These are phyloP conservation scores for Metarhizium rileyi DNA, from an alignment of 2,329 filamentous ascomycete genomes.

Conservation along the genomic window DNA sequence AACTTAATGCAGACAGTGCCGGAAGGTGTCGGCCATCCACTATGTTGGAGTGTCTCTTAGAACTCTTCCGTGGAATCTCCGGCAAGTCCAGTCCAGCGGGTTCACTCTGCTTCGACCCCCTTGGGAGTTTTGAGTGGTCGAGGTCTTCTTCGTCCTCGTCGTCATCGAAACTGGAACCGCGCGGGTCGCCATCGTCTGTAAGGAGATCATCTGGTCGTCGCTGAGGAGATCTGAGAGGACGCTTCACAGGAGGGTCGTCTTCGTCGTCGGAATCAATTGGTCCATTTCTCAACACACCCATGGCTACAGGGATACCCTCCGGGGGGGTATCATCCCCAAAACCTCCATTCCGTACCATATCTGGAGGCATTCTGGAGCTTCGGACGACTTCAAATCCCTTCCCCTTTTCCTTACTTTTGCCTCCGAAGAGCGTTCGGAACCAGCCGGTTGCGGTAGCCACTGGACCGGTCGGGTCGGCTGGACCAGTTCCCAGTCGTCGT, in stretches of 20 bases:
- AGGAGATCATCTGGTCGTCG: slow-evolving; percentile 28
- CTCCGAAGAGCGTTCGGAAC: slow-evolving; percentile 70
- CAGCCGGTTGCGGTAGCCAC: slow-evolving; percentile 84
- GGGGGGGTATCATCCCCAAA: slow-evolving; percentile 58
- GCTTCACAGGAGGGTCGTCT: slow-evolving; percentile 21
- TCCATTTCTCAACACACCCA: slow-evolving; percentile 47
- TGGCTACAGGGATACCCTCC: slow-evolving; percentile 56
- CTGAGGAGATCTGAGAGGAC: slow-evolving; percentile 15
- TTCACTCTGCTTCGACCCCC: slow-evolving; percentile 1
- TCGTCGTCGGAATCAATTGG: slow-evolving; percentile 58
- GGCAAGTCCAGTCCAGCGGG: slow-evolving; percentile 29
- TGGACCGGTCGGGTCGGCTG: slow-evolving; percentile 86
- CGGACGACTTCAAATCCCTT: slow-evolving; percentile 97
- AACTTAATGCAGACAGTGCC: slow-evolving; percentile 1
- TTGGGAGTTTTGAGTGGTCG: slow-evolving; percentile 14
- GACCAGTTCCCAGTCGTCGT: slow-evolving; percentile 82
- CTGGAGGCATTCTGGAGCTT: slow-evolving; percentile 75
- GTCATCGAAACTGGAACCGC: slow-evolving; percentile 31
- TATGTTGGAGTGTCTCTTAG: slow-evolving; percentile 46
- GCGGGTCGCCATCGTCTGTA: slow-evolving; percentile 36
- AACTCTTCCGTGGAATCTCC: slow-evolving; percentile 63
- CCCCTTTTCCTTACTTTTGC: slow-evolving; percentile 85
- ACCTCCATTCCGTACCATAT: slow-evolving; percentile 44
- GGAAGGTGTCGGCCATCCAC: slow-evolving; percentile 19
- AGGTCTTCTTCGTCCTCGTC: slow-evolving; percentile 27